Conservation (phyloP, 2,329 filamentous ascomycete genomes). For the Didymella exigua region DNA sequence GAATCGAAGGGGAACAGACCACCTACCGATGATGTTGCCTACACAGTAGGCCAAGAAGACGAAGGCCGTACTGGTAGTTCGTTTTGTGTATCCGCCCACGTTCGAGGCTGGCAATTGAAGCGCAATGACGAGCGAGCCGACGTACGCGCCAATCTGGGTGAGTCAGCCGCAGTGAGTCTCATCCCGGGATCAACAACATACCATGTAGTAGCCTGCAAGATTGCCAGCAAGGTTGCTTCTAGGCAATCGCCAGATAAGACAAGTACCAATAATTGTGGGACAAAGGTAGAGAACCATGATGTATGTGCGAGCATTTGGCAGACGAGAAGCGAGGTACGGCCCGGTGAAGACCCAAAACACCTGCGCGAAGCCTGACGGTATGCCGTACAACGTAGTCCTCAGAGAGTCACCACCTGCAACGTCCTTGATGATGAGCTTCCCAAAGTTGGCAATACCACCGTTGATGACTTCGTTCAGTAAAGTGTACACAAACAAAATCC, state of each 20-base stretch:
- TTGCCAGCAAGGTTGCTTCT: conserved; percentile 51
- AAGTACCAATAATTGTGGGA: conserved; percentile 58
- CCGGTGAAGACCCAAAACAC: conserved; percentile 61
- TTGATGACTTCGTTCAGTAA: conserved; percentile 61
- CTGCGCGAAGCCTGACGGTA: conserved; percentile 61
- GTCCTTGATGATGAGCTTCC: conserved; percentile 62
- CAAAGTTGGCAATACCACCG: conserved; percentile 61
- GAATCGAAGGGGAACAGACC: too few species aligned
- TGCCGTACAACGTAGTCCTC: conserved; percentile 59
- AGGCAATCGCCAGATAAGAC: conserved; percentile 59
- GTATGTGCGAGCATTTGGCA: conserved; percentile 58
- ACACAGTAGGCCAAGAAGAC: conserved; percentile 55
- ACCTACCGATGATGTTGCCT: conserved; percentile 51
- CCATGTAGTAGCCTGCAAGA: conserved; percentile 60
- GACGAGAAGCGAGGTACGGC: conserved; percentile 58
- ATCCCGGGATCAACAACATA: neutral
- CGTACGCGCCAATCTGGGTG: conserved; percentile 49
- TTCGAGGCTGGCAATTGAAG: conserved; percentile 60
- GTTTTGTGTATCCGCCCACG: conserved; percentile 44
- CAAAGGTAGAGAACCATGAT: conserved; percentile 60
- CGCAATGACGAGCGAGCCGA: conserved; percentile 59
- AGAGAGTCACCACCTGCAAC: conserved; percentile 51
- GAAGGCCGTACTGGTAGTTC: conserved; percentile 54
- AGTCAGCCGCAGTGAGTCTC: neutral
- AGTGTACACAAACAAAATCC: conserved; percentile 53